phyloP scores from a whole-genome alignment of 202 grass and related monocot genomes.

The Zizania palustris region DNA sequence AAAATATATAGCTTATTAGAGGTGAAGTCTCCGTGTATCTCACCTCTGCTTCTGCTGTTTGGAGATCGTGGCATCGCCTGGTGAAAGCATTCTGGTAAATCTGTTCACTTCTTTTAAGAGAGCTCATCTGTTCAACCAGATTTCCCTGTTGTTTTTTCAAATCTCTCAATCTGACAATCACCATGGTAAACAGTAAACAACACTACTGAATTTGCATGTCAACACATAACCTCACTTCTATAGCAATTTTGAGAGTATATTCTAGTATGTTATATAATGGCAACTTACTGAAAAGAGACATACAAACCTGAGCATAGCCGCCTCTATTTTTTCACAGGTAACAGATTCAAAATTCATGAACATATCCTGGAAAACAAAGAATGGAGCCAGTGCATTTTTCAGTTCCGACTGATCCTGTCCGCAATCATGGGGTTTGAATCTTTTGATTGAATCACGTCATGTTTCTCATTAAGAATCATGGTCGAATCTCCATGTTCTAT shows the following conservation, averaged over 20 bases:
- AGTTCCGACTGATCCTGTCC: slow-evolving; percentile 4
- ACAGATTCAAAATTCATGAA: slow-evolving; percentile 37
- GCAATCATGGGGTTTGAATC: neutral
- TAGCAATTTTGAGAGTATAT: neutral
- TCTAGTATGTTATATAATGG: neutral
- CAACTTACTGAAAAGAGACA: neutral
- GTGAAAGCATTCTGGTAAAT: slow-evolving; percentile 56
- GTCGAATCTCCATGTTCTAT: neutral
- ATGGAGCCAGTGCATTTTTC: neutral
- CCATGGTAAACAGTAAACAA: neutral
- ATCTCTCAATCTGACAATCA: slow-evolving; percentile 52
- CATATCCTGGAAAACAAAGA: slow-evolving; percentile 20
- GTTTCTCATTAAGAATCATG: neutral
- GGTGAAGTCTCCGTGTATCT: neutral
- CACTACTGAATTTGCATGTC: neutral
- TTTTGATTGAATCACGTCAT: neutral
- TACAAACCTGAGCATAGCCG: slow-evolving; percentile 50
- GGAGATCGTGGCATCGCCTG: slow-evolving; percentile 55
- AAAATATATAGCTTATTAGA: neutral
- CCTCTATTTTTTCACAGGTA: slow-evolving; percentile 37
- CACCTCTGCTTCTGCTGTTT: slow-evolving; percentile 74
- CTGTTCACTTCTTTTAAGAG: slow-evolving; percentile 53
- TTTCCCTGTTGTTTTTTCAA: slow-evolving; percentile 32
- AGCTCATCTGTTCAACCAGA: slow-evolving; percentile 38
- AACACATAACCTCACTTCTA: neutral